Percentiles rank a stretch among this genome's conserved stretches.
Conservation (phyloP, 495 filamentous ascomycete species). For the Poronia punctata region DNA sequence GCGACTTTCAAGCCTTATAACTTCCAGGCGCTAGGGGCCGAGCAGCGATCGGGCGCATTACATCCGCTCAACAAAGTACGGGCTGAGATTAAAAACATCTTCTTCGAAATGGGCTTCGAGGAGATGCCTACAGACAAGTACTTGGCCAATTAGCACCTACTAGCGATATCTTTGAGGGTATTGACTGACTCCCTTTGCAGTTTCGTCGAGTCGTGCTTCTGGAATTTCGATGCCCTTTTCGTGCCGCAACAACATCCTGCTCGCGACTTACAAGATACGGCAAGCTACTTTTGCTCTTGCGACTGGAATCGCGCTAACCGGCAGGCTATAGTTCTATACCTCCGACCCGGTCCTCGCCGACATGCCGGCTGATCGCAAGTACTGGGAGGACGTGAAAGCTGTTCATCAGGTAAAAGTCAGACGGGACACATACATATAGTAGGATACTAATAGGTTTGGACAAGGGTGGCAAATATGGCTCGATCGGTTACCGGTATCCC, state of each 20-base stretch:
- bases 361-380: slow-evolving; percentile 65
- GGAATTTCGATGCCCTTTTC: slow-evolving; percentile 98
- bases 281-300: slow-evolving; percentile 1
- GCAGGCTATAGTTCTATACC: slow-evolving; percentile 97
- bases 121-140: slow-evolving; percentile 76
- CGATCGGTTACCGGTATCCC: slow-evolving; percentile 91
- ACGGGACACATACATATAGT: too few relatives aligned
- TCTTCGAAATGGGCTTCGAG: slow-evolving; percentile 89
- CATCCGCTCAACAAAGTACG: slow-evolving; percentile 96
- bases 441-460: background rate
- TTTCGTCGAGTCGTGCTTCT: slow-evolving; percentile 94
- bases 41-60: slow-evolving; percentile 70
- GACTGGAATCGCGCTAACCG: background rate
- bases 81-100: slow-evolving; percentile 90
- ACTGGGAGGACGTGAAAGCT: slow-evolving; percentile 73
- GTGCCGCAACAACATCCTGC: slow-evolving; percentile 98
- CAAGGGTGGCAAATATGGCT: slow-evolving; percentile 75
- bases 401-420: slow-evolving; percentile 61
- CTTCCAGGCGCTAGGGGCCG: slow-evolving; percentile 83
- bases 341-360: slow-evolving; percentile 76
- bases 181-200: slow-evolving; percentile 1
- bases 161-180: background rate
- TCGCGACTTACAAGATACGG: slow-evolving; percentile 90
- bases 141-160: background rate
- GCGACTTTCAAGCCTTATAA: slow-evolving; percentile 94